Evolutionary conservation across 768 basidiomycete species (phyloP).

Genomic region (Hebeloma cylindrosporum): DNA sequence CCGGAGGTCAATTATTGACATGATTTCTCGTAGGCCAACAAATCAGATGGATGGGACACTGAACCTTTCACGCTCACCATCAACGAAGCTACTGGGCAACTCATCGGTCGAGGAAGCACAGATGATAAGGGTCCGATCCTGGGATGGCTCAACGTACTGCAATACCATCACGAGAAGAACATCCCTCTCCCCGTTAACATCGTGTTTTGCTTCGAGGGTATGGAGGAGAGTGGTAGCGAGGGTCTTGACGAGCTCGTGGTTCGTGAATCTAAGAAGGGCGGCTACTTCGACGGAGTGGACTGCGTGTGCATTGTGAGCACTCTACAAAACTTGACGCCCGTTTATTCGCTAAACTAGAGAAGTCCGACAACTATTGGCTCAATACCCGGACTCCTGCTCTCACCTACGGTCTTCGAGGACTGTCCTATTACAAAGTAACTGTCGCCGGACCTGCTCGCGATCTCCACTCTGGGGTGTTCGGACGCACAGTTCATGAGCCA

Average conservation of each 20-base stretch:
- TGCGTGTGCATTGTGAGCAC: conserved; percentile 85
- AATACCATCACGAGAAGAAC: conserved; percentile 71
- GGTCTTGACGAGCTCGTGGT: conserved; percentile 87
- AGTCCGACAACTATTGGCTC: conserved; percentile 96
- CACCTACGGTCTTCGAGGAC: conserved; percentile 87
- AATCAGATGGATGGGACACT: conserved; percentile 82
- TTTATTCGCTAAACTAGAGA: conserved; percentile 1
- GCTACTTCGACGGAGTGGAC: conserved; percentile 87
- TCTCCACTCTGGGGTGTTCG: conserved; percentile 88
- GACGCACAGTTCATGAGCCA: conserved; percentile 80
- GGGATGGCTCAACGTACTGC: conserved; percentile 88
- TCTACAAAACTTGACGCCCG: background rate
- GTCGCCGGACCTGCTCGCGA: conserved; percentile 84
- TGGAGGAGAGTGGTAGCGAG: conserved; percentile 94
- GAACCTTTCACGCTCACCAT: conserved; percentile 77
- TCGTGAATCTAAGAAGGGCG: conserved; percentile 67
- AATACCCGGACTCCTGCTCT: conserved; percentile 77
- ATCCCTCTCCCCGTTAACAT: conserved; percentile 85
- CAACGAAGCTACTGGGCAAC: conserved; percentile 44
- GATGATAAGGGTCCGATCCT: conserved; percentile 92
- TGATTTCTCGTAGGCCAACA: conserved; percentile 34
- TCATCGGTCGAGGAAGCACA: conserved; percentile 85
- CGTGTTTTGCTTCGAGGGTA: conserved; percentile 91
- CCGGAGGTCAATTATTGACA: background rate
- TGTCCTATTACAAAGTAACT: conserved; percentile 82